phyloP scores from a whole-genome alignment of 805 yeast species.

The Schwanniomyces vanrijiae region DNA sequence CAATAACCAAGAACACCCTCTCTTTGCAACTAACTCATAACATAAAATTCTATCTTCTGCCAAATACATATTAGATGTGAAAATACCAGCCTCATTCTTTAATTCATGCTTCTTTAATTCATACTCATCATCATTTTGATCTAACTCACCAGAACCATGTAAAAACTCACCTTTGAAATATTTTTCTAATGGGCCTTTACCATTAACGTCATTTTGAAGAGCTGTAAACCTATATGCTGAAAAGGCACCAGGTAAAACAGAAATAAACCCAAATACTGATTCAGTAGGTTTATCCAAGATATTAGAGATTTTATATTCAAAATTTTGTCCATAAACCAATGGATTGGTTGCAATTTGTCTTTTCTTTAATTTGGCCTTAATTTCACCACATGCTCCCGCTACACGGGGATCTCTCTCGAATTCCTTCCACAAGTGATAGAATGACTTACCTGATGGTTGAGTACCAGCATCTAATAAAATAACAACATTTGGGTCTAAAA shows the following conservation, averaged over 20 bases:
- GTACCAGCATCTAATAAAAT: constrained; percentile 65
- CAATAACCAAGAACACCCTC: constrained; percentile 57
- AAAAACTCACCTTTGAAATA: constrained; percentile 65
- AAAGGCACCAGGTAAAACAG: constrained; percentile 69
- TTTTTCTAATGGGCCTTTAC: constrained; percentile 61
- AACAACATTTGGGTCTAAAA: constrained; percentile 57
- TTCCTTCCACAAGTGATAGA: constrained; percentile 62
- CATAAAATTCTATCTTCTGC: constrained; percentile 72
- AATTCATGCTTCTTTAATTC: constrained; percentile 34
- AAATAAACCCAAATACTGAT: constrained; percentile 62
- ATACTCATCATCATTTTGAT: constrained; percentile 55
- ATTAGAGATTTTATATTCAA: constrained; percentile 66
- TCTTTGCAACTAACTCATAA: constrained; percentile 62
- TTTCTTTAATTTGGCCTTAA: constrained; percentile 54
- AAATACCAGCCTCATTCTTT: constrained; percentile 51
- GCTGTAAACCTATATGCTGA: constrained; percentile 65
- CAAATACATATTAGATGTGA: constrained; percentile 66
- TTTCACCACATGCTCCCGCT: constrained; percentile 76
- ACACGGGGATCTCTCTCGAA: constrained; percentile 57
- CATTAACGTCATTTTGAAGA: constrained; percentile 52
- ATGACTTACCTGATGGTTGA: constrained; percentile 56
- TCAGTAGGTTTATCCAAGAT: constrained; percentile 68
- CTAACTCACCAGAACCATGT: constrained; percentile 57
- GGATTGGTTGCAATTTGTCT: constrained; percentile 55
- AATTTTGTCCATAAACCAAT: constrained; percentile 63